Conservation (phyloP, 1,139 yeast species). For the Suhomyces coccinellae region DNA sequence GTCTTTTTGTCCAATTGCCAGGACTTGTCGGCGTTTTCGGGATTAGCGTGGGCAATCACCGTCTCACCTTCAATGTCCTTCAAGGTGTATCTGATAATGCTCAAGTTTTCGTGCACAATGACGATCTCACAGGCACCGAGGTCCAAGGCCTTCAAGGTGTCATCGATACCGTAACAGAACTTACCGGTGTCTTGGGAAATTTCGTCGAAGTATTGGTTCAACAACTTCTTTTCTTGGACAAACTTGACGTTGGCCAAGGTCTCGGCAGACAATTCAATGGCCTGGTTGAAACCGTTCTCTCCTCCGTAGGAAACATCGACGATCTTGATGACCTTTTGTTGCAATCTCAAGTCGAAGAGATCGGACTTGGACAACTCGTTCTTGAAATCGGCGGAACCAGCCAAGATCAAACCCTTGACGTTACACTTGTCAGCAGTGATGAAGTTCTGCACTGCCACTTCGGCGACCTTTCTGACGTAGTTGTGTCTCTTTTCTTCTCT, state of each 20-base stretch:
- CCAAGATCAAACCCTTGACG: slow-evolving; percentile 90
- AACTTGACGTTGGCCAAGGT: slow-evolving; percentile 94
- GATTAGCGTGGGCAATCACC: slow-evolving; percentile 71
- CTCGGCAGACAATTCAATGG: slow-evolving; percentile 95
- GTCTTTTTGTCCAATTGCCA: slow-evolving; percentile 80
- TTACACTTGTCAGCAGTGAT: slow-evolving; percentile 90
- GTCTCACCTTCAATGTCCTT: slow-evolving; percentile 82
- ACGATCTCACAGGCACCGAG: slow-evolving; percentile 93
- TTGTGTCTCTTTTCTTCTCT: slow-evolving; percentile 99
- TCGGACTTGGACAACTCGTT: slow-evolving; percentile 91
- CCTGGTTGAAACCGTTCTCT: slow-evolving; percentile 98
- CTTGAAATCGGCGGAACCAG: slow-evolving; percentile 99
- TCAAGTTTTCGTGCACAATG: slow-evolving; percentile 90
- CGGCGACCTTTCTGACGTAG: slow-evolving; percentile 96
- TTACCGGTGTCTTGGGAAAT: slow-evolving; percentile 96
- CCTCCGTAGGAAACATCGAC: slow-evolving; percentile 99
- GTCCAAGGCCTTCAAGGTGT: slow-evolving; percentile 92
- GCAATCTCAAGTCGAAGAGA: slow-evolving; percentile 86
- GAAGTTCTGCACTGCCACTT: slow-evolving; percentile 95
- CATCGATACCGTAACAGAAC: slow-evolving; percentile 96
- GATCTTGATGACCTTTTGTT: slow-evolving; percentile 81
- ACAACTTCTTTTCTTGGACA: slow-evolving; percentile 95
- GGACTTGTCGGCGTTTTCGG: slow-evolving; percentile 71
- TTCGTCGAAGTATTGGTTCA: slow-evolving; percentile 90
- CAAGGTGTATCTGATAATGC: slow-evolving; percentile 77